A percentile compares a stretch with the other conserved stretches of the same genome.
phyloP scores from a whole-genome alignment of 192 early-diverging fungal genomes.

The Podila horticola region DNA sequence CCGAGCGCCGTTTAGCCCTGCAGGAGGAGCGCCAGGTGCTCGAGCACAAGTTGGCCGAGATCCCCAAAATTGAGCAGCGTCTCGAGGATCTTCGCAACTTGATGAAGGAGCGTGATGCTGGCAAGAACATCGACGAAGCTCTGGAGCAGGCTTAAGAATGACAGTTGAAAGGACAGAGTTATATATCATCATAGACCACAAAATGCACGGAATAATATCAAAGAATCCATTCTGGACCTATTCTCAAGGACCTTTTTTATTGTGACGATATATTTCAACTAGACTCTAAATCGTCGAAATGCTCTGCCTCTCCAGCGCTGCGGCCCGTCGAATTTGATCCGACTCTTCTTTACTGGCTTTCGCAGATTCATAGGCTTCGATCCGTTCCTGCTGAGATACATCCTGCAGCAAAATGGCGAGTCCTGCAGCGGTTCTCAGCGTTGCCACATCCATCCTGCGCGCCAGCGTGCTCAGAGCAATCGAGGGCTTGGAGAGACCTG shows the following conservation, averaged over 20 bases:
- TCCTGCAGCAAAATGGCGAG: slow-evolving; percentile 41
- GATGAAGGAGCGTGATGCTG: slow-evolving; percentile 52
- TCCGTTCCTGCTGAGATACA: slow-evolving; percentile 13
- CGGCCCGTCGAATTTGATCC: slow-evolving; percentile 4
- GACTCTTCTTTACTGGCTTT: slow-evolving; percentile 4
- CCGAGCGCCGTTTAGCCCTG: slow-evolving; percentile 84
- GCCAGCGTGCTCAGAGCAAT: slow-evolving; percentile 39
- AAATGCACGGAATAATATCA: too few species aligned
- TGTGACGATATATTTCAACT: too few species aligned
- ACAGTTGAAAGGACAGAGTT: neutral
- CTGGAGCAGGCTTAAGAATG: slow-evolving; percentile 2
- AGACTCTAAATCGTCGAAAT: too few species aligned
- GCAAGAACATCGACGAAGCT: slow-evolving; percentile 8
- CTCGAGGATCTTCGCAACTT: slow-evolving; percentile 70
- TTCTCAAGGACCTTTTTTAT: too few species aligned
- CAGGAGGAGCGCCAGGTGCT: slow-evolving; percentile 92
- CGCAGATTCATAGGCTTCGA: slow-evolving; percentile 6
- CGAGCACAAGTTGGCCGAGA: slow-evolving; percentile 80
- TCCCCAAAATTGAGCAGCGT: slow-evolving; percentile 79
- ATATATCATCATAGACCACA: neutral
- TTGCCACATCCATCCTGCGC: slow-evolving; percentile 18
- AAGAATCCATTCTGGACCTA: too few species aligned
- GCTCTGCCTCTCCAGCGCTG: neutral
- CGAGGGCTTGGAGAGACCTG: too few species aligned
- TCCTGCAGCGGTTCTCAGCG: slow-evolving; percentile 34